Evolutionary conservation across 768 basidiomycete genomes (phyloP).

Genomic region (Psilocybe cubensis): DNA sequence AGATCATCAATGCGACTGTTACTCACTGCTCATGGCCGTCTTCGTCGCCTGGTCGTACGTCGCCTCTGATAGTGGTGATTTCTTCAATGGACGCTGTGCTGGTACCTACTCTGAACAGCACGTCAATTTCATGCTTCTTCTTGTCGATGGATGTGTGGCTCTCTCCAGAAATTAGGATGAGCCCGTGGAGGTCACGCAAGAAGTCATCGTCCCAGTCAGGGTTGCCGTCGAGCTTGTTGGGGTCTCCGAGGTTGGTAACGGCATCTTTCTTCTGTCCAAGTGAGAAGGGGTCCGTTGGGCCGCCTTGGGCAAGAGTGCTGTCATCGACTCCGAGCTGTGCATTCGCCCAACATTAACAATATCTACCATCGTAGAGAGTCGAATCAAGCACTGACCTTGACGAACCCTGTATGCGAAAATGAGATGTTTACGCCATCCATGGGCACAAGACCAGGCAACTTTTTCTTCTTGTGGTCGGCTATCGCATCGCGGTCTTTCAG

Average conservation of each 20-base stretch:
- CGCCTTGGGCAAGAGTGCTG: conserved; percentile 34
- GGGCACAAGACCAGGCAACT: conserved; percentile 35
- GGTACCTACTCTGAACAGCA: conserved; percentile 35
- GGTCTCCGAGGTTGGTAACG: conserved; percentile 37
- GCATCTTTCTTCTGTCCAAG: conserved; percentile 46
- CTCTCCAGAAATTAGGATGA: conserved; percentile 54
- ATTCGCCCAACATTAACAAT: too few relatives aligned
- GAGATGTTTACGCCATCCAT: conserved; percentile 54
- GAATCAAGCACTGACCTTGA: conserved; percentile 36
- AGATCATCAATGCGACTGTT: background rate
- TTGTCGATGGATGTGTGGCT: conserved; percentile 39
- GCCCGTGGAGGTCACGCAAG: conserved; percentile 47
- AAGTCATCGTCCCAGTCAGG: conserved; percentile 56
- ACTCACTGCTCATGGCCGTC: conserved; percentile 52
- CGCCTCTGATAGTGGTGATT: conserved; percentile 38
- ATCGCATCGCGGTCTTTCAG: conserved; percentile 44
- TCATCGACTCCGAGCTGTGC: conserved; percentile 45
- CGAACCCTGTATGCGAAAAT: conserved; percentile 54
- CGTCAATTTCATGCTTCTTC: conserved; percentile 35
- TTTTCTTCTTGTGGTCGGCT: conserved; percentile 40
- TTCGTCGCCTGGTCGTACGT: conserved; percentile 46
- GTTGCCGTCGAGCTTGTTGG: conserved; percentile 24
- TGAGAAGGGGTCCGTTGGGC: conserved; percentile 32
- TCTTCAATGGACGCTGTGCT: conserved; percentile 38
- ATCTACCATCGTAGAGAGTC: too few relatives aligned